Percentiles rank a stretch among this genome's conserved stretches.
phyloP scores from a whole-genome alignment of 305 asterid species.

The Plantago coronopus region DNA sequence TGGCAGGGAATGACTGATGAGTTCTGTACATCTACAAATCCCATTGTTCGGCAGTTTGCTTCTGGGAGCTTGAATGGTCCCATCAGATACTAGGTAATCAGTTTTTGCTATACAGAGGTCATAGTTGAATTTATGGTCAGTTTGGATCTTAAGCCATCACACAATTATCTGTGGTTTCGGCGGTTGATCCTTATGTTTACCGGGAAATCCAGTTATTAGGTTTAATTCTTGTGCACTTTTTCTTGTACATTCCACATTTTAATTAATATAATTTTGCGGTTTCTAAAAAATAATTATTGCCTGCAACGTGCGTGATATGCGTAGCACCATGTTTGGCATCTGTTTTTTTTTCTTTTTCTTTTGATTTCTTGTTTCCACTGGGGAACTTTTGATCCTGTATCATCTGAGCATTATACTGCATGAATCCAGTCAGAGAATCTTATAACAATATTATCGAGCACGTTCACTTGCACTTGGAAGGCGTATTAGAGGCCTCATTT shows the following conservation, averaged over 20 bases:
- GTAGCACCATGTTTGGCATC: too few species aligned
- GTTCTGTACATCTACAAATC: slow-evolving; percentile 71
- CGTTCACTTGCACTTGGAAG: neutral
- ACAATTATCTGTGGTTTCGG: neutral
- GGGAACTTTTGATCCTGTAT: too few species aligned
- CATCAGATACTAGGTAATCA: slow-evolving; percentile 47
- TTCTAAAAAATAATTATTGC: too few species aligned
- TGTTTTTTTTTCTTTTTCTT: too few species aligned
- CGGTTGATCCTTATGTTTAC: too few species aligned
- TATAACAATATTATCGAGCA: neutral
- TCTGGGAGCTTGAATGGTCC: slow-evolving; percentile 97
- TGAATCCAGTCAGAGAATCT: neutral
- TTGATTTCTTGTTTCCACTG: too few species aligned
- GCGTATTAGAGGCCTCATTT: neutral
- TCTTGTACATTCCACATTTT: too few species aligned
- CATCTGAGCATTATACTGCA: too few species aligned
- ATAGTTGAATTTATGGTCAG: neutral
- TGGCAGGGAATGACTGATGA: slow-evolving; percentile 99
- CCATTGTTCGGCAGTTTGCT: slow-evolving; percentile 91
- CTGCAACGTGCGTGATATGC: too few species aligned
- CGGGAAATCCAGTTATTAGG: too few species aligned
- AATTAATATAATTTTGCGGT: too few species aligned
- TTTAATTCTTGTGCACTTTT: too few species aligned
- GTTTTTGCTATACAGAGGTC: neutral
- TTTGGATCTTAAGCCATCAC: neutral